Evolutionary conservation across 2,329 filamentous ascomycete genomes (phyloP).

Genomic region (Tolypocladium sp.): DNA sequence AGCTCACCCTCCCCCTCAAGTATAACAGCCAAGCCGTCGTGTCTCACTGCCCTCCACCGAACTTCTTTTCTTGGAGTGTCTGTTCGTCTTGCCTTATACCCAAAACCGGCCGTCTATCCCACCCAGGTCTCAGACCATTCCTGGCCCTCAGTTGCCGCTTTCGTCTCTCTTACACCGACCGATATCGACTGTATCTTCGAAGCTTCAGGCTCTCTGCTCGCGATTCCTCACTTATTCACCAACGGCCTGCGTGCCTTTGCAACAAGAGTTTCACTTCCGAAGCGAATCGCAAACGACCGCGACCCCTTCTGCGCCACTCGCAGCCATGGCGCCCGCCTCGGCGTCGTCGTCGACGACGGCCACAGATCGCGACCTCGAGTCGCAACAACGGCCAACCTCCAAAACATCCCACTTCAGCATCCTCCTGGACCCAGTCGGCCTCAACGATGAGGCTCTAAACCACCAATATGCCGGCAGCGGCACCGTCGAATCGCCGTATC

Average conservation of each 20-base stretch:
- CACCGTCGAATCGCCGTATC: conserved; percentile 57
- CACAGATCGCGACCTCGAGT: conserved; percentile 32
- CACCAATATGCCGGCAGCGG: conserved; percentile 51
- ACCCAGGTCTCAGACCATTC: neutral
- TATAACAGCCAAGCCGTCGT: neutral
- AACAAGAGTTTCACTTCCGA: neutral
- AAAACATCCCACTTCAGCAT: conserved; percentile 39
- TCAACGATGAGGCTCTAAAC: conserved; percentile 47
- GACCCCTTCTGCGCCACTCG: neutral
- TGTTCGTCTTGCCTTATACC: neutral
- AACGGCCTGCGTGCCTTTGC: neutral
- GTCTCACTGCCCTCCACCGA: neutral
- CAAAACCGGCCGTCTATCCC: neutral
- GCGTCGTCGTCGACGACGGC: conserved; percentile 11
- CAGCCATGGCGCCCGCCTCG: conserved; percentile 3
- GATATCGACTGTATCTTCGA: neutral
- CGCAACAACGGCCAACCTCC: conserved; percentile 20
- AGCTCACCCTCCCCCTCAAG: neutral
- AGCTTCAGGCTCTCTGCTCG: neutral
- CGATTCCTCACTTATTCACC: neutral
- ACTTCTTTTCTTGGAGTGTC: neutral
- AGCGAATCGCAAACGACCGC: neutral
- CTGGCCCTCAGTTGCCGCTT: neutral
- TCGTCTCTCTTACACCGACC: neutral
- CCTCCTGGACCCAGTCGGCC: conserved; percentile 46